A percentile compares a stretch with the other conserved stretches of the same genome.
phyloP scores from a whole-genome alignment of 2,329 filamentous ascomycete species.

The Fusarium liriodendri region DNA sequence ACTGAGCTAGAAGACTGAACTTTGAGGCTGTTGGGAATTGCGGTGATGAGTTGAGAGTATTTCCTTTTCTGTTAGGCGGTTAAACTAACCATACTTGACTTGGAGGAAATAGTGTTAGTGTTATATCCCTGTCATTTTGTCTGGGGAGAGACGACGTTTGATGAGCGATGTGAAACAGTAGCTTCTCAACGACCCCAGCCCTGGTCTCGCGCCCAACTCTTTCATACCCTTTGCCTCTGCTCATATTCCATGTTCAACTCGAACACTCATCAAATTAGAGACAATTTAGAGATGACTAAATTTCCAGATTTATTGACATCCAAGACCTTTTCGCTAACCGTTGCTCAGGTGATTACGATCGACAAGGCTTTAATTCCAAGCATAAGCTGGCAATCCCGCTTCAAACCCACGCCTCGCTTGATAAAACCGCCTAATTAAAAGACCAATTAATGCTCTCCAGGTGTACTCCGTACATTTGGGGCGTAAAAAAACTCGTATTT shows the following conservation, averaged over 20 bases:
- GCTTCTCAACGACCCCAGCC: not conserved
- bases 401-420: not conserved
- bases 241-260: not conserved
- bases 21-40: too few species aligned
- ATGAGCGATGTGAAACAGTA: not conserved
- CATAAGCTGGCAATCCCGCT: not conserved
- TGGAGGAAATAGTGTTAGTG: not conserved
- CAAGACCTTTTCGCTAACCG: not conserved
- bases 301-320: not conserved
- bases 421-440: not conserved
- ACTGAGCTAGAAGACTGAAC: too few species aligned
- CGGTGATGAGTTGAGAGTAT: not conserved
- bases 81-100: not conserved
- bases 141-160: not conserved
- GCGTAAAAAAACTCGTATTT: not conserved
- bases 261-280: not conserved
- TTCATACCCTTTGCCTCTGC: not conserved
- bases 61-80: not conserved
- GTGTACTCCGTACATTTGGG: not conserved
- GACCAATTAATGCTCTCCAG: not conserved
- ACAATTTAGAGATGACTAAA: not conserved
- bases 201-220: not conserved
- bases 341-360: not conserved
- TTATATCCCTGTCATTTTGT: not conserved
- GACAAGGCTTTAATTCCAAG: not conserved